Evolutionary conservation across 768 basidiomycete genomes (phyloP).

Genomic region (Boletus rufocinnamomeus): DNA sequence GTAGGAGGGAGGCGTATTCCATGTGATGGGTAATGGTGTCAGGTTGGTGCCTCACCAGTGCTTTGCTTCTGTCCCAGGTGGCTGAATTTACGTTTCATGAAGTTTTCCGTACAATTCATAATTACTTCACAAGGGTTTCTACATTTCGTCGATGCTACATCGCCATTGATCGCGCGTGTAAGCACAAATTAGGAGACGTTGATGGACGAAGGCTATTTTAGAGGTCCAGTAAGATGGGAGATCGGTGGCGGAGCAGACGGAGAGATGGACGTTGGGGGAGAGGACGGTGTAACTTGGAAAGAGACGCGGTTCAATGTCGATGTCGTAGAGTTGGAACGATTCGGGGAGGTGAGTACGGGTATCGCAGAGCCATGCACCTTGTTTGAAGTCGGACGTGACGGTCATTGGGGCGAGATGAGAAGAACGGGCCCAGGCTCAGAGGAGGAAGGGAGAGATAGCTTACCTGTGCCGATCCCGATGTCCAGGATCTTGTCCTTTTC

Average conservation of each 20-base stretch:
- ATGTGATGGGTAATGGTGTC: no score
- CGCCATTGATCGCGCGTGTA: constrained; percentile 34
- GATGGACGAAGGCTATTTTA: no score
- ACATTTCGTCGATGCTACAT: constrained; percentile 27
- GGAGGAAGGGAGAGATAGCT: background rate
- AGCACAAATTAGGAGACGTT: constrained; percentile 33
- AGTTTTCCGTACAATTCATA: background rate
- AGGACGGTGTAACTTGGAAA: constrained; percentile 12
- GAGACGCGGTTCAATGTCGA: constrained; percentile 29
- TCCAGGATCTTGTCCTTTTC: constrained; percentile 26
- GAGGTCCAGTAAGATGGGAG: no score
- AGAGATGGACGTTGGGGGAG: constrained; percentile 23
- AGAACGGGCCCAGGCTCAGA: no score
- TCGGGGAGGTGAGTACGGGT: constrained; percentile 16
- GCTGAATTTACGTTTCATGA: background rate
- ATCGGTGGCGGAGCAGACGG: constrained; percentile 25
- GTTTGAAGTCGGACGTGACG: no score
- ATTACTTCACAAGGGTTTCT: constrained; percentile 13
- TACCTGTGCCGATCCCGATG: constrained; percentile 27
- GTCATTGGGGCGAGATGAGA: background rate
- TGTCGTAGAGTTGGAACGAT: constrained; percentile 23
- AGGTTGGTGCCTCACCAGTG: no score
- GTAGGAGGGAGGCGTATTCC: no score
- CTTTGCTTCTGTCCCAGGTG: no score
- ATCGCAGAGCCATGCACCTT: constrained; percentile 30